phyloP scores from a whole-genome alignment of 257 asterid species.

The Oldenlandia corymbosa region DNA sequence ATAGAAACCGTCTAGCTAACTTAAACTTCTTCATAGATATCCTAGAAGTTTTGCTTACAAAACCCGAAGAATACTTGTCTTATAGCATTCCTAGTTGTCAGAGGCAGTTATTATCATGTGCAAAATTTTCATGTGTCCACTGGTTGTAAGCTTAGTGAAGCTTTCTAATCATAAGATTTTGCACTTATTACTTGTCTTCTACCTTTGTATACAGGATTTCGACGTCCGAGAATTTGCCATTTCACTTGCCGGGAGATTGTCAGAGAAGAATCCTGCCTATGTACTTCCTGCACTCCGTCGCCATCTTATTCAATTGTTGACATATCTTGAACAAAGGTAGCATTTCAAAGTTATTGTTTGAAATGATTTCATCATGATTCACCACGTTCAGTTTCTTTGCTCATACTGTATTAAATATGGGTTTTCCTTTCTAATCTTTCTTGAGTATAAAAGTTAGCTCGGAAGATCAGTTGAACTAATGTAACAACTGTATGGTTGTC shows the following conservation, averaged over 20 bases:
- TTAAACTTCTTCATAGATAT: background rate
- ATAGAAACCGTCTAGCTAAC: too few relatives aligned
- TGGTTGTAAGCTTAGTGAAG: background rate
- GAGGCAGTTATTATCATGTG: background rate
- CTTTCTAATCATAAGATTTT: background rate
- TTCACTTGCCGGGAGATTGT: conserved; percentile 92
- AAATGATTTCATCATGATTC: background rate
- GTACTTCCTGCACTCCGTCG: conserved; percentile 99
- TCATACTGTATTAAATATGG: background rate
- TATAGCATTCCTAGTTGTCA: background rate
- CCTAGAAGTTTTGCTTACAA: background rate
- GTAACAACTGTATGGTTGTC: background rate
- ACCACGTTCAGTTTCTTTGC: background rate
- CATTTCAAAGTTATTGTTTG: conserved; percentile 14
- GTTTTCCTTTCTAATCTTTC: background rate
- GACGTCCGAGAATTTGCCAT: conserved; percentile 89
- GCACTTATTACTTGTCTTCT: conserved; percentile 1
- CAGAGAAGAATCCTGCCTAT: conserved; percentile 98
- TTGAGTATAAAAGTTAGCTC: background rate
- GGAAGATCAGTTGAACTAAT: background rate
- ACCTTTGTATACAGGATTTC: conserved; percentile 49
- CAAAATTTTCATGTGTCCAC: background rate
- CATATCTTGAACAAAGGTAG: conserved; percentile 94
- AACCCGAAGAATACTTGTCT: background rate
- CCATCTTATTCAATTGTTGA: conserved; percentile 90